Evolutionary conservation across 371 early-diverging fungal species (phyloP), one percentile per base, ranked within the genome.

Genomic region (Haplosporangium sp.): DNA sequence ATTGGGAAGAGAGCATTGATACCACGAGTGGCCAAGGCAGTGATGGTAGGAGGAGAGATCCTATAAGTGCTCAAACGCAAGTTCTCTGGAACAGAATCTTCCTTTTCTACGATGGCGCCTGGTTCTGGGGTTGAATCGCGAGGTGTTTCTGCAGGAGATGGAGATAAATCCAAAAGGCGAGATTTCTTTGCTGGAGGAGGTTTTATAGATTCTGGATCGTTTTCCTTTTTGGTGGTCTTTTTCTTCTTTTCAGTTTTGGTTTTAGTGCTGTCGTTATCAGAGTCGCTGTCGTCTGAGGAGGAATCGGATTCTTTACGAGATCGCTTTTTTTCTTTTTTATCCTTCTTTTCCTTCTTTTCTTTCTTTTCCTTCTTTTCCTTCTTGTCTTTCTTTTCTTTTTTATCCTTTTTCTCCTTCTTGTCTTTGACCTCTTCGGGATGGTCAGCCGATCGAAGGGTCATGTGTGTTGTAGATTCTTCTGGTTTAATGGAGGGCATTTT

Each of bases 1-100:
- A 98, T 98, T 13, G 97, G 96, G 83, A 97, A 98, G 59, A 98
- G 87, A 1, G 92, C 87, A 20, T 85, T 86, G 67, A 97, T 93
- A 42, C 95, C 95, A 58, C 94, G 92, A 4, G 38, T 7, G 3
- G 69, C 66, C 39, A 77, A 38, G 3, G 73, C 77, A 15, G 73
- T 67, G 13, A 72, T 20, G 0, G 74, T 78, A 4, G 68, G 39
- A 0, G 71, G 64, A 2, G 91, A 86, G 62, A 95, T 86, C 62
- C 88, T 83, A 83, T 92, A 92, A 40, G 85, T 84, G 65, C 86
- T 84, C 45, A 96, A 75, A 6, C 86, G 86, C 69, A 96, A 86
- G 75, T 93, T 88, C 55, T 90, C 90, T 37, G 95, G 89, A 35
- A 92, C 78, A 17, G 86, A 86, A 11, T 91, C 87, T 13, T 65